Base-by-base conservation (phyloP, 2,329 filamentous ascomycete genomes). In the Aspergillus flavus region DNA sequence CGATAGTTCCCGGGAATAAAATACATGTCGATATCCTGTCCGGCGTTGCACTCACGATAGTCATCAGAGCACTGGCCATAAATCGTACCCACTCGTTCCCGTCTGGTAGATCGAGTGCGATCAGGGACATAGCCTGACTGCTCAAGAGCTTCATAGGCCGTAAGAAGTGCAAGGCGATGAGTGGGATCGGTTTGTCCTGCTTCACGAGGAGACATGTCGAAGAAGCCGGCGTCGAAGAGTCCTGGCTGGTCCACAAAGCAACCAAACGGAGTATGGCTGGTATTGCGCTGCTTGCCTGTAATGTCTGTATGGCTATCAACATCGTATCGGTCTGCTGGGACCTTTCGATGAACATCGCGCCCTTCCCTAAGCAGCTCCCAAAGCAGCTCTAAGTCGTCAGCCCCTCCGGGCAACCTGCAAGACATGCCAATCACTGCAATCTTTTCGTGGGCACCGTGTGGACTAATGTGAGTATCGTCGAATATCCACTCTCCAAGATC, bases 111-210 rank as follows among this genome's bases (percentile, higher is more conserved):
- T 0, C 87, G 83, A 0, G 88, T 91, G 45, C 89, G 82, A 75
- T 90, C 89, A 0, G 88, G 87, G 7, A 91, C 87, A 70, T 91
- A 72, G 89, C 91, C 91, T 23, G 89, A 87, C 86, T 90, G 90
- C 75, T 95, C 91, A 52, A 94, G 81, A 0, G 91, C 91, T 73
- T 94, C 91, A 70, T 92, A 94, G 1, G 90, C 90, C 1, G 90
- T 93, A 12, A 89, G 85, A 21, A 94, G 79, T 3, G 89, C 89
- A 65, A 94, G 82, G 68, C 91, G 85, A 72, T 92, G 91, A 87
- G 91, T 91, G 0, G 91, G 91, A 74, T 94, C 91, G 0, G 89
- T 93, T 74, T 93, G 89, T 61, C 86, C 85, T 21, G 91, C 91
- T 78, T 73, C 72, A 68, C 90, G 86, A 7, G 91, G 90, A 26